Conservation (phyloP, 2,329 filamentous ascomycete genomes). For the Talaromyces islandicus region DNA sequence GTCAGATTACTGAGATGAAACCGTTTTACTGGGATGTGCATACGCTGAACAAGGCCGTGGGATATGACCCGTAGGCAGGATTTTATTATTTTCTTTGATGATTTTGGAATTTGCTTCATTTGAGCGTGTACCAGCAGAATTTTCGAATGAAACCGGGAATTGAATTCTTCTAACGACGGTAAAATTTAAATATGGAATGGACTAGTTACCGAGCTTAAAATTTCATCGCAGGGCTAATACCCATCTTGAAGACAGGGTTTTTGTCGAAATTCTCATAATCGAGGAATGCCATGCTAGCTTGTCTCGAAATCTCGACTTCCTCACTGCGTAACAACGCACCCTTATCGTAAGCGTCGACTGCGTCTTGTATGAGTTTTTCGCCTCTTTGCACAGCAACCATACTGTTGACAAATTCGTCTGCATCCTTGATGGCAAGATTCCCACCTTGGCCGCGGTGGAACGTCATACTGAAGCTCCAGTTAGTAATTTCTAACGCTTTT, state of each 20-base stretch:
- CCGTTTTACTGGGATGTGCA: not conserved
- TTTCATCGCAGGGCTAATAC: slow-evolving; percentile 2
- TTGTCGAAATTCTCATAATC: slow-evolving; percentile 5
- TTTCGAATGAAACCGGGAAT: not conserved
- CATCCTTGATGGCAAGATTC: slow-evolving; percentile 7
- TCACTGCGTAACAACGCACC: slow-evolving; percentile 1
- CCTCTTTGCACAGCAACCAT: not conserved
- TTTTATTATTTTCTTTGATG: not conserved
- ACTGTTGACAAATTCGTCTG: slow-evolving; percentile 4
- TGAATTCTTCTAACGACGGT: not conserved
- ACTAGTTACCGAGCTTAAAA: not conserved
- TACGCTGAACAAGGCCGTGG: not conserved
- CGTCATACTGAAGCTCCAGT: not conserved
- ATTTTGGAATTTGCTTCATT: not conserved
- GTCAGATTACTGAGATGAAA: not conserved
- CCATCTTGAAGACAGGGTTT: slow-evolving; percentile 1
- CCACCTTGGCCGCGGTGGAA: slow-evolving; percentile 8
- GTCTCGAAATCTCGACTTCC: slow-evolving; percentile 7
- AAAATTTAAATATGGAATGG: not conserved
- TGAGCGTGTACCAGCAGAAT: not conserved
- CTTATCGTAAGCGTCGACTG: slow-evolving; percentile 5
- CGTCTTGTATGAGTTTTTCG: not conserved
- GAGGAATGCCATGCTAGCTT: slow-evolving; percentile 4
- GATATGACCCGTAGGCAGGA: not conserved
- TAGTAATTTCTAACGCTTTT: not conserved